phyloP scores from a whole-genome alignment of 441 rosid species.

The Erodium moschatum region DNA sequence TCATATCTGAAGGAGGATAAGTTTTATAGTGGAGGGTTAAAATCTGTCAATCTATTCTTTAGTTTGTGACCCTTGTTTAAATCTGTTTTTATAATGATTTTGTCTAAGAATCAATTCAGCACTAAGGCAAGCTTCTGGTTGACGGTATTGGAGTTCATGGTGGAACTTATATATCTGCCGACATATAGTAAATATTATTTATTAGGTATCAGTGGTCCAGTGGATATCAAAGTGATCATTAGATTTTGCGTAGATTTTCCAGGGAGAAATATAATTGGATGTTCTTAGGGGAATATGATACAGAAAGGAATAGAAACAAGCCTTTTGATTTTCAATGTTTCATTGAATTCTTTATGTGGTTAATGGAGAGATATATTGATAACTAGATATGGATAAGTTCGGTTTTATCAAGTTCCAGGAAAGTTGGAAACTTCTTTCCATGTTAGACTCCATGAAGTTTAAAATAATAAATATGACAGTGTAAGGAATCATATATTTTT shows the following conservation, averaged over 20 bases:
- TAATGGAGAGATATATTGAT: not conserved
- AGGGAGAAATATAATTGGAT: not conserved
- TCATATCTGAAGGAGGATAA: constrained; percentile 2
- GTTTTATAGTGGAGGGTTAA: not conserved
- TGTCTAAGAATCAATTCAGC: not conserved
- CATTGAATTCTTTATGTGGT: not conserved
- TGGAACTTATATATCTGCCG: not conserved
- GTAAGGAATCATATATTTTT: constrained; percentile 83
- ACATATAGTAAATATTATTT: not conserved
- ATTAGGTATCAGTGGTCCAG: not conserved
- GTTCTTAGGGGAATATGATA: not conserved
- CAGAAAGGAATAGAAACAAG: not conserved
- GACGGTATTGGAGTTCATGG: not conserved
- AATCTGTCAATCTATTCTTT: not conserved
- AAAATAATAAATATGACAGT: constrained; percentile 33
- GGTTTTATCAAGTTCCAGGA: not conserved
- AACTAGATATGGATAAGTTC: not conserved
- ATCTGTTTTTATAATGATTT: not conserved
- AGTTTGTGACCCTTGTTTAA: not conserved
- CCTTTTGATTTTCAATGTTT: not conserved
- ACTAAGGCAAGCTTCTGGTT: not conserved
- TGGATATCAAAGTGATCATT: not conserved
- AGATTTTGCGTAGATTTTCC: not conserved
- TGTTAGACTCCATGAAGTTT: constrained; percentile 56
- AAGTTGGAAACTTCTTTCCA: not conserved